Evolutionary conservation across 1,139 yeast genomes (phyloP).

Genomic region (Candida smagusa): DNA sequence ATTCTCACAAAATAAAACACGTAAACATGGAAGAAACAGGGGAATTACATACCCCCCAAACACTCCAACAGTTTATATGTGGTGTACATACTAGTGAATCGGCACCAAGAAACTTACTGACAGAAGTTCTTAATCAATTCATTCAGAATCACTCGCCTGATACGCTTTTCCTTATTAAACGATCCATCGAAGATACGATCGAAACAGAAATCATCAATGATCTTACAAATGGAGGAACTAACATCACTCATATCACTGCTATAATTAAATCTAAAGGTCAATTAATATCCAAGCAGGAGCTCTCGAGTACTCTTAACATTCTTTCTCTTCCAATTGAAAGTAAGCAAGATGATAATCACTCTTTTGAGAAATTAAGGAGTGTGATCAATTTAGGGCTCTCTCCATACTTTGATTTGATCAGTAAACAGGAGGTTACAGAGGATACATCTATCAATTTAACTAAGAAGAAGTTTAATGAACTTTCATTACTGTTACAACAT

Average conservation of each 20-base stretch:
- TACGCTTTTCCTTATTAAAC: constrained; percentile 20
- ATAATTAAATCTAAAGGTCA: constrained; percentile 45
- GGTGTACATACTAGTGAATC: not conserved
- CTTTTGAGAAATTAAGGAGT: constrained; percentile 57
- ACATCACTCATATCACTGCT: constrained; percentile 23
- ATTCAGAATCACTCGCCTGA: constrained; percentile 16
- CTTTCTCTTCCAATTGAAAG: constrained; percentile 29
- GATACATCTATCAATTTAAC: constrained; percentile 38
- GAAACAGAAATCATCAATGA: constrained; percentile 17
- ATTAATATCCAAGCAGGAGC: constrained; percentile 12
- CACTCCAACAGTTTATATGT: too few species aligned
- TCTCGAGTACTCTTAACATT: constrained; percentile 24
- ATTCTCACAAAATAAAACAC: not conserved
- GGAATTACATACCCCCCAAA: too few species aligned
- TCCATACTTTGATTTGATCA: constrained; percentile 33
- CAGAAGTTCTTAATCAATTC: constrained; percentile 11
- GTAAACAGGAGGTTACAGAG: constrained; percentile 12
- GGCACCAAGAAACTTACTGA: not conserved
- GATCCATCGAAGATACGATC: constrained; percentile 13
- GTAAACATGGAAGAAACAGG: not conserved
- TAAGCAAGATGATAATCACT: constrained; percentile 19
- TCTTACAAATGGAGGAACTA: constrained; percentile 4
- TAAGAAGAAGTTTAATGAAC: constrained; percentile 64
- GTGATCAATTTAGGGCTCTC: constrained; percentile 48
- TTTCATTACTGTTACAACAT: constrained; percentile 65